phyloP scores from a whole-genome alignment of 768 basidiomycete genomes.

The Cytidiella melzeri region DNA sequence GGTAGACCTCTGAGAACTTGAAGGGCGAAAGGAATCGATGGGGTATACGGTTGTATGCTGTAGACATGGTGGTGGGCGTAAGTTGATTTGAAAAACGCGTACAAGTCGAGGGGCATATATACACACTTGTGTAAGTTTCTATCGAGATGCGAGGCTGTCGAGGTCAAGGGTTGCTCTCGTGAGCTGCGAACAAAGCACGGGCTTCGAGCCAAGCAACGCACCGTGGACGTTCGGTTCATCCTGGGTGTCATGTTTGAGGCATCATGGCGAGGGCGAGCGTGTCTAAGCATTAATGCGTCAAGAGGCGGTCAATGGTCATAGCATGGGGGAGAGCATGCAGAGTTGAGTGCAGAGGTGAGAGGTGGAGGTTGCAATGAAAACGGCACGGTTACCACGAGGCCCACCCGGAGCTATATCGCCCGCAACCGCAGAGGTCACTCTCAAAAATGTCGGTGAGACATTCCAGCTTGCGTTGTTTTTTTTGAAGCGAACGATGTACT shows the following conservation, averaged over 20 bases:
- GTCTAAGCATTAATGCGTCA: background rate
- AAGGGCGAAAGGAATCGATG: background rate
- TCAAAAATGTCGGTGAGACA: no score
- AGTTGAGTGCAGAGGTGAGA: background rate
- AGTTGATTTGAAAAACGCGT: background rate
- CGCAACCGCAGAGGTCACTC: background rate
- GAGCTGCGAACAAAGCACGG: background rate
- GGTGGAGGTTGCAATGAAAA: background rate
- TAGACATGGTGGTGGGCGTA: background rate
- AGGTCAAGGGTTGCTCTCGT: background rate
- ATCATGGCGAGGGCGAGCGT: background rate
- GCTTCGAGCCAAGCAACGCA: background rate
- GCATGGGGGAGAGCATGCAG: background rate
- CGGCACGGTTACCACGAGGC: background rate
- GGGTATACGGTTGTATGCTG: conserved; percentile 6
- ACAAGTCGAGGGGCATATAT: background rate
- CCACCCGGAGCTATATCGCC: background rate
- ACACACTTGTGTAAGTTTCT: background rate
- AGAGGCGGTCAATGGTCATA: background rate
- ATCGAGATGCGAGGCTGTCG: background rate
- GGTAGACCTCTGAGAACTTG: conserved; percentile 1
- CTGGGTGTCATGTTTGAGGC: background rate
- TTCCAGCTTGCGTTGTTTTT: no score
- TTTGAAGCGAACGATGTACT: no score
- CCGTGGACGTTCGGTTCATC: background rate